A percentile compares a stretch with the other conserved stretches of the same genome.
Evolutionary conservation across 192 early-diverging fungal species (phyloP).

Genomic region (Phlyctochytrium planicorne): DNA sequence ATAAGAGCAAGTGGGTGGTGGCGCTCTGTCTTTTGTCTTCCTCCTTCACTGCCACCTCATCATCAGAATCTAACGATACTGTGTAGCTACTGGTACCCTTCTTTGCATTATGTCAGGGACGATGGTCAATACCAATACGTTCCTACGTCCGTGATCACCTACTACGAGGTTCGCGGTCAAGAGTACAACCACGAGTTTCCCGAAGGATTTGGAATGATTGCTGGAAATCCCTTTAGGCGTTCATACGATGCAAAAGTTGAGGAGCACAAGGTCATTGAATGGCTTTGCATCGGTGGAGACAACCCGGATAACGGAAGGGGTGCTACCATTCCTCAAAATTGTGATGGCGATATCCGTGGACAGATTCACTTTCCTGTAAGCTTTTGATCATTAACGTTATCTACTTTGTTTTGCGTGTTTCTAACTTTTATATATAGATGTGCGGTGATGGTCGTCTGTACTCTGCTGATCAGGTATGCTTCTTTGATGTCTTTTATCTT

Average conservation of each 20-base stretch:
- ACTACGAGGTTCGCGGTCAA: neutral
- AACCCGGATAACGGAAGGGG: neutral
- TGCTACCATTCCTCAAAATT: neutral
- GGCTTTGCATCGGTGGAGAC: neutral
- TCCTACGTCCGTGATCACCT: neutral
- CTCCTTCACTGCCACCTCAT: too few species aligned
- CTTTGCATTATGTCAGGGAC: neutral
- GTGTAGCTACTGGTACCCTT: too few species aligned
- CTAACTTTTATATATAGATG: too few species aligned
- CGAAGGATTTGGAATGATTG: neutral
- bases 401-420: too few species aligned
- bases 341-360: neutral
- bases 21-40: too few species aligned
- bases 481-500: too few species aligned
- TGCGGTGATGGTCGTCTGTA: too few species aligned
- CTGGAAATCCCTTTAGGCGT: neutral
- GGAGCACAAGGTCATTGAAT: neutral
- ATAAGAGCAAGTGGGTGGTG: too few species aligned
- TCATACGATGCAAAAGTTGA: too few species aligned
- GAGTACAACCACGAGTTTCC: conserved; percentile 3
- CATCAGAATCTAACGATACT: too few species aligned
- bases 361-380: neutral
- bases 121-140: neutral
- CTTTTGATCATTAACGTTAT: too few species aligned
- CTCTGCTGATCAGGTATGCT: too few species aligned